A percentile compares a stretch with the other conserved stretches of the same genome.
Evolutionary conservation across 2,329 filamentous ascomycete genomes (phyloP).

Genomic region (Alternaria sp.): DNA sequence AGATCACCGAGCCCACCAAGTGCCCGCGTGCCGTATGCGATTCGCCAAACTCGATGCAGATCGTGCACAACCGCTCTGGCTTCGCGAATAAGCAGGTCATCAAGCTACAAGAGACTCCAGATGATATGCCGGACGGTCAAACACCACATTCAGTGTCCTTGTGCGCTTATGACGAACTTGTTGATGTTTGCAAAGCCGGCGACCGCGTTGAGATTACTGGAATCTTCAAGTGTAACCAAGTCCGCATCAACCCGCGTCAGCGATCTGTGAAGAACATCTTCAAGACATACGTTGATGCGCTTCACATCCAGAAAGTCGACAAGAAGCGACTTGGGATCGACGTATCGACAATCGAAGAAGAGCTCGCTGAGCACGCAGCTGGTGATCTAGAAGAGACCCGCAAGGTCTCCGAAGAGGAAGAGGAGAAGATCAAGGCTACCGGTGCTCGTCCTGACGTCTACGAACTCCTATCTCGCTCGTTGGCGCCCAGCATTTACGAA

Average conservation of each 20-base stretch:
- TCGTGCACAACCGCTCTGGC: constrained; percentile 91
- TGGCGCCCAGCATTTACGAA: constrained; percentile 95
- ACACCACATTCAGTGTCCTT: constrained; percentile 97
- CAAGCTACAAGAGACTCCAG: constrained; percentile 96
- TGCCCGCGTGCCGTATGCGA: constrained; percentile 85
- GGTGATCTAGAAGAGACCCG: constrained; percentile 83
- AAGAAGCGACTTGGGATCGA: constrained; percentile 94
- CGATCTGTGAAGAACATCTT: constrained; percentile 92
- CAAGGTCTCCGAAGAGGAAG: constrained; percentile 84
- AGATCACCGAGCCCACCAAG: constrained; percentile 91
- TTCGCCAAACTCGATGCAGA: constrained; percentile 95
- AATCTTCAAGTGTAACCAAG: constrained; percentile 93
- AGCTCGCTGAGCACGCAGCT: constrained; percentile 74
- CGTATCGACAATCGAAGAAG: constrained; percentile 83
- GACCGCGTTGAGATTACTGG: constrained; percentile 95
- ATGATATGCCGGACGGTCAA: constrained; percentile 92
- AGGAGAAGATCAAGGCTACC: constrained; percentile 84
- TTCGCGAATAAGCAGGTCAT: constrained; percentile 99
- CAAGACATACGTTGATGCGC: constrained; percentile 95
- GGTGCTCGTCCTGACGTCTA: constrained; percentile 87
- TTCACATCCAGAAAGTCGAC: constrained; percentile 96
- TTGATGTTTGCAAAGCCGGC: constrained; percentile 97
- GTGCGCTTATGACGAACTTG: constrained; percentile 94
- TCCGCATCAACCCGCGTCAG: constrained; percentile 92
- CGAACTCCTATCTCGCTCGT: constrained; percentile 85